Evolutionary conservation across 108 stramenopile genomes (phyloP), one percentile per base, ranked within the genome.

Genomic region (Fragilaria crotonensis): DNA sequence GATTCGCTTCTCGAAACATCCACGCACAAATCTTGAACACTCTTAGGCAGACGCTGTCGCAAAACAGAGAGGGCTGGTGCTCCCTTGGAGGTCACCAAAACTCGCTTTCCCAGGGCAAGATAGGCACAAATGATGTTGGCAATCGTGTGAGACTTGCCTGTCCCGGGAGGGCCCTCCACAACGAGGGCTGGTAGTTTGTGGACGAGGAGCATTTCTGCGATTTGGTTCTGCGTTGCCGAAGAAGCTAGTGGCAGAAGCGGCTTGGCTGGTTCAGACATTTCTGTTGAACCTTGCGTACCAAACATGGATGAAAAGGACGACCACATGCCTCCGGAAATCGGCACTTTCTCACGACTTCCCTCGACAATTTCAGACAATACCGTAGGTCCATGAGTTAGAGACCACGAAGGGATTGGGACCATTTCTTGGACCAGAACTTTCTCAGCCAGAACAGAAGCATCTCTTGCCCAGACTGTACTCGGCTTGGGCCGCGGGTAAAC

Each of bases 71-170:
- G 52, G 41, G 82, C 82, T 28, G 77, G 63, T n/a, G 77, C 64
- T 54, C 59, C 65, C 63, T 79, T 83, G 51, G 68, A 70, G 2
- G 78, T 79, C 1, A 79, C 78, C 52, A 83, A 50, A 0, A 83
- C 82, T 36, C 82, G 72, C 52, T 83, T 83, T 5, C 78, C 78
- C 53, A 73, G 64, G 56, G 75, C 70, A 17, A 83, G 53, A 54
- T 77, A 77, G 21, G 77, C 68, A 59, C 78, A 79, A 2, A 83
- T 61, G 44, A 83, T 68, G 45, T 83, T 83, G 44, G 82, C 78
- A 54, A 83, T 83, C 9, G 69, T 60, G 48, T 76, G 75, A 0
- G 72, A 61, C 59, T 68, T 69, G 45, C 69, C 65, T 49, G 68
- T 70, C 45, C 79, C 80, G 0, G 80, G 80, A 25, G 80, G 80